These are phyloP conservation scores for Tuber magnatum DNA, from an alignment of 495 filamentous ascomycete species.

Conservation along the genomic window DNA sequence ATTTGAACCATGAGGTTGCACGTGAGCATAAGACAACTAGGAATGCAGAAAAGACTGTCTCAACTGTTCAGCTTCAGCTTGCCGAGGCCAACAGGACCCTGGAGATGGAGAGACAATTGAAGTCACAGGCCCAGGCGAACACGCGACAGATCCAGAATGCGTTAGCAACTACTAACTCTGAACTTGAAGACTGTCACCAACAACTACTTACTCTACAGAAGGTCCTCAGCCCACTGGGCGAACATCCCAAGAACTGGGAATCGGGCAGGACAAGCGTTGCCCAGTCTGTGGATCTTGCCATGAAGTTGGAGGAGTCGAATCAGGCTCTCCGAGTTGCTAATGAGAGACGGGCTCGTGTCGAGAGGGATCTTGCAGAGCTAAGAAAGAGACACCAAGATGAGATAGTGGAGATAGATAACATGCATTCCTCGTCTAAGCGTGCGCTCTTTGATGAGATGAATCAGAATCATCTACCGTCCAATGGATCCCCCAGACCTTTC, in stretches of 20 bases:
- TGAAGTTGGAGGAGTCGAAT: slow-evolving; percentile 79
- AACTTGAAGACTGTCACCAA: slow-evolving; percentile 68
- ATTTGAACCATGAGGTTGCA: slow-evolving; percentile 86
- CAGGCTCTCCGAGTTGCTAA: slow-evolving; percentile 76
- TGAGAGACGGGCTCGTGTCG: slow-evolving; percentile 75
- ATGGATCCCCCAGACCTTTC: slow-evolving; percentile 68
- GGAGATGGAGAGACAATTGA: slow-evolving; percentile 82
- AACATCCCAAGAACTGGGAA: slow-evolving; percentile 57
- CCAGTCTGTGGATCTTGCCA: slow-evolving; percentile 61
- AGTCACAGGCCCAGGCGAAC: slow-evolving; percentile 76
- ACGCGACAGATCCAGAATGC: slow-evolving; percentile 69
- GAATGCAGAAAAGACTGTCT: slow-evolving; percentile 86
- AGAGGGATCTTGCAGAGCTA: slow-evolving; percentile 73
- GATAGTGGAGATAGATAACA: slow-evolving; percentile 63
- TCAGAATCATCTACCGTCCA: slow-evolving; percentile 68
- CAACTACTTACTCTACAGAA: slow-evolving; percentile 76
- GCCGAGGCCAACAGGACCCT: slow-evolving; percentile 82
- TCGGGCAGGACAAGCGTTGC: slow-evolving; percentile 53
- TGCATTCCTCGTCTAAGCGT: slow-evolving; percentile 64
- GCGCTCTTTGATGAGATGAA: slow-evolving; percentile 79
- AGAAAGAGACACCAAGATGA: slow-evolving; percentile 65
- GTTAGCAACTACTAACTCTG: slow-evolving; percentile 67
- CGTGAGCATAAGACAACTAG: slow-evolving; percentile 85
- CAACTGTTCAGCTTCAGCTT: slow-evolving; percentile 70
- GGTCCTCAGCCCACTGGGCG: slow-evolving; percentile 72